Base-by-base conservation (phyloP, 2,329 filamentous ascomycete genomes). In the Raffaelea deltoideospora region DNA sequence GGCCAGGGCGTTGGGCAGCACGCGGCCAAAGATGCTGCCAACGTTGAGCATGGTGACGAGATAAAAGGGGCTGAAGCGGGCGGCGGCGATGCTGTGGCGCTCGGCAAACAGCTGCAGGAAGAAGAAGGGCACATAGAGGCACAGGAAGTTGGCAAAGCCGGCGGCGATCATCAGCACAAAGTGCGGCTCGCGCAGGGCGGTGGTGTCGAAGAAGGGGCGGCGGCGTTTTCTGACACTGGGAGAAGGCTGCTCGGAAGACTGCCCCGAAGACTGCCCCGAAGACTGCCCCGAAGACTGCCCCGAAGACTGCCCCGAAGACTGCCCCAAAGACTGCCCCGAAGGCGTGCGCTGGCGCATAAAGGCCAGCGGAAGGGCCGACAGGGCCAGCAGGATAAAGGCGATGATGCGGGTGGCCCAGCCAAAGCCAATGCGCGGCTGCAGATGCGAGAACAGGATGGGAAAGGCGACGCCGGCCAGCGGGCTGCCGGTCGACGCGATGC, bases 121-220 rank as follows among this genome's bases (percentile, higher is more conserved):
- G 47, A 63, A 67, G 50, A 67, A 65, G 5, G 62, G 55, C 32
- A 64, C 55, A 47, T 67, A 69, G 18, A 68, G 50, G 24, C 57
- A 58, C 43, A 65, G 47, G 45, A 65, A 68, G 19, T 46, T 47
- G 34, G 61, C 56, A 35, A 63, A 53, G 14, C 53, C 43, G 11
- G 50, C 61, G 8, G 50, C 24, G n/a, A 48, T 49, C 35, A 59
- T 56, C 7, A 59, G 36, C 31, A 60, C 30, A 41, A 57, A 67
- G 5, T 57, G 50, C 4, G 43, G 37, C 35, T 66, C 63, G 22
- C 43, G 46, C 28, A 64, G 48, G 3, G 60, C 60, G 1, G 40
- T 13, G 23, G 23, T 8, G 23, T 26, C 23, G 27, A 11, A 6
- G 27, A 11, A 10, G 27, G 30, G 43, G 11, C 45, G 29, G 23